A percentile compares a stretch with the other conserved stretches of the same genome.
Evolutionary conservation across 495 filamentous ascomycete genomes (phyloP).

Genomic region (Penicillium malachiteum): DNA sequence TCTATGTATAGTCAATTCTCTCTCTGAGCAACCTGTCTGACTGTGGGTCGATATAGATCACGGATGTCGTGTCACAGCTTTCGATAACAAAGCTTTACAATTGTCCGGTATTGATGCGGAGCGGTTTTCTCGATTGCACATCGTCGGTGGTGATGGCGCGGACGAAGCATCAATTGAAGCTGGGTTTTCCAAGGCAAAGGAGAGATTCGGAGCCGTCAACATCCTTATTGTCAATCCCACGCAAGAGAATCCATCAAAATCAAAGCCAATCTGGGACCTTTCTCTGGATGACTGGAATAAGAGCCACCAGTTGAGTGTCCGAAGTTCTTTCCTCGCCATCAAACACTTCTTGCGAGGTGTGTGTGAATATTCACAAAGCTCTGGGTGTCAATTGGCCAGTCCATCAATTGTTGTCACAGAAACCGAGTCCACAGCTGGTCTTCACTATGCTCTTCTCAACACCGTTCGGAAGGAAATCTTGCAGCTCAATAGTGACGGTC

Average conservation of each 20-base stretch:
- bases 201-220: constrained; percentile 52
- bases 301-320: constrained; percentile 48
- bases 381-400: constrained; percentile 42
- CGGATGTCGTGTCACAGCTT: constrained; percentile 54
- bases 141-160: constrained; percentile 46
- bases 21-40: background rate
- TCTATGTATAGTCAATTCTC: background rate
- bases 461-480: constrained; percentile 57
- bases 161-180: constrained; percentile 46
- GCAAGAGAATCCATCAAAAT: constrained; percentile 42
- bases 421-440: constrained; percentile 46
- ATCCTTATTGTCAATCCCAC: constrained; percentile 55
- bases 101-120: constrained; percentile 22
- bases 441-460: constrained; percentile 55
- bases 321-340: constrained; percentile 56
- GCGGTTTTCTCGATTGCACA: constrained; percentile 32
- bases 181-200: constrained; percentile 39
- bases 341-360: constrained; percentile 54
- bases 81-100: constrained; percentile 37
- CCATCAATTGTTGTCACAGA: constrained; percentile 57
- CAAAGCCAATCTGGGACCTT: constrained; percentile 55
- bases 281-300: constrained; percentile 52
- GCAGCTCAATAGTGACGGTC: constrained; percentile 46
- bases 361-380: constrained; percentile 30
- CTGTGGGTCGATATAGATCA: constrained; percentile 33